A percentile compares a stretch with the other conserved stretches of the same genome.
These are phyloP conservation scores for Hagleromyces aurorensis DNA, from an alignment of 805 yeast genomes.

Conservation along the genomic window DNA sequence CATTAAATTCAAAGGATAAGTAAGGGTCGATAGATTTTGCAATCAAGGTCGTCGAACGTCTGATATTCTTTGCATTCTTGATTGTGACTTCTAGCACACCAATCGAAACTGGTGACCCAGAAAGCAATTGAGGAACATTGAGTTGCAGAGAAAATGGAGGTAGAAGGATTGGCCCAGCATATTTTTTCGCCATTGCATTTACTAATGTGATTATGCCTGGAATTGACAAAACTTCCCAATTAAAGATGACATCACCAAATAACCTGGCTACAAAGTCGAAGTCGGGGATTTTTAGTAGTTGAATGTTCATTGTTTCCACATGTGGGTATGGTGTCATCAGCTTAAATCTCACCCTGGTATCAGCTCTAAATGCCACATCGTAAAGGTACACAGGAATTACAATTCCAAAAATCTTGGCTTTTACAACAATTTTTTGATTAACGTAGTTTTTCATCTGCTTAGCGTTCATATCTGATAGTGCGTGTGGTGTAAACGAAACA, in stretches of 20 bases:
- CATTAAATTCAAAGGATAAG: slow-evolving; percentile 58
- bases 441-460: slow-evolving; percentile 80
- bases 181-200: slow-evolving; percentile 77
- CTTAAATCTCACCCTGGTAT: slow-evolving; percentile 73
- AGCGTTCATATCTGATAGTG: slow-evolving; percentile 71
- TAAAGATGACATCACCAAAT: slow-evolving; percentile 73
- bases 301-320: slow-evolving; percentile 80
- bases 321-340: slow-evolving; percentile 91
- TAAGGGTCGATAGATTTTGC: slow-evolving; percentile 90
- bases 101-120: slow-evolving; percentile 79
- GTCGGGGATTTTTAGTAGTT: slow-evolving; percentile 78
- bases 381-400: slow-evolving; percentile 74
- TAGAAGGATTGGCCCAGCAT: slow-evolving; percentile 80
- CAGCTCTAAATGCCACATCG: slow-evolving; percentile 67
- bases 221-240: slow-evolving; percentile 77
- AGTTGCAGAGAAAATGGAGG: slow-evolving; percentile 89
- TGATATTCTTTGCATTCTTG: slow-evolving; percentile 58
- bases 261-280: slow-evolving; percentile 72
- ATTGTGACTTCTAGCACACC: slow-evolving; percentile 75
- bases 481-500: slow-evolving; percentile 87
- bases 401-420: slow-evolving; percentile 75
- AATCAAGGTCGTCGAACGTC: slow-evolving; percentile 53
- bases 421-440: slow-evolving; percentile 72
- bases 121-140: slow-evolving; percentile 81
- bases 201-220: slow-evolving; percentile 85